phyloP scores from a whole-genome alignment of 2,329 filamentous ascomycete genomes.

The Clarireedia hainanense region DNA sequence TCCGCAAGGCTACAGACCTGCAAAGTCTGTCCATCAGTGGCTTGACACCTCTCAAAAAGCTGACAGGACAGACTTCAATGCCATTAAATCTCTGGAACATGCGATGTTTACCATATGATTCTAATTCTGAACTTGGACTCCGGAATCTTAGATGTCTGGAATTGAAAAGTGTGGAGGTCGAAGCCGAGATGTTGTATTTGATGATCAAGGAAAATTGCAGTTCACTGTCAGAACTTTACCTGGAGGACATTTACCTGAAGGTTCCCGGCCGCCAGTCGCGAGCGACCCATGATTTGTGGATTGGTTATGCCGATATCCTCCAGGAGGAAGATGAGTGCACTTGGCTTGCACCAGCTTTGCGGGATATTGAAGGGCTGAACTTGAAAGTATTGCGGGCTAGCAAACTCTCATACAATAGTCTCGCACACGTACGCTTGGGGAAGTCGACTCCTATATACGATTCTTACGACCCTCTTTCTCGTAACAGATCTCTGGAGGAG shows the following conservation, averaged over 20 bases:
- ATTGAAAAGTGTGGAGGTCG: conserved; percentile 28
- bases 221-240: conserved; percentile 28
- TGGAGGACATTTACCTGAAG: conserved; percentile 29
- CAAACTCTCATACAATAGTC: conserved; percentile 10
- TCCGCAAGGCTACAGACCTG: conserved; percentile 37
- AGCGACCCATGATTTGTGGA: conserved; percentile 23
- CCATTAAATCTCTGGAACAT: conserved; percentile 19
- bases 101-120: conserved; percentile 24
- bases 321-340: conserved; percentile 11
- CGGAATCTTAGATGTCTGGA: conserved; percentile 24
- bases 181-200: conserved; percentile 18
- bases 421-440: no score
- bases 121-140: conserved; percentile 10
- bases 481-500: conserved; percentile 24
- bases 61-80: conserved; percentile 15
- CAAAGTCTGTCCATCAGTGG: conserved; percentile 42
- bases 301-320: conserved; percentile 18
- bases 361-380: conserved; percentile 20
- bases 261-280: conserved; percentile 17
- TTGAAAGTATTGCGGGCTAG: conserved; percentile 26
- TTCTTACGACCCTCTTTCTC: conserved; percentile 20
- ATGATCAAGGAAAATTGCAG: conserved; percentile 22
- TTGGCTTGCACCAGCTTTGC: conserved; percentile 27
- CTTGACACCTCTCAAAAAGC: conserved; percentile 24
- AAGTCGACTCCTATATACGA: conserved; percentile 20